Conservation (phyloP, 345 rosid species). For the Turritis glabra region DNA sequence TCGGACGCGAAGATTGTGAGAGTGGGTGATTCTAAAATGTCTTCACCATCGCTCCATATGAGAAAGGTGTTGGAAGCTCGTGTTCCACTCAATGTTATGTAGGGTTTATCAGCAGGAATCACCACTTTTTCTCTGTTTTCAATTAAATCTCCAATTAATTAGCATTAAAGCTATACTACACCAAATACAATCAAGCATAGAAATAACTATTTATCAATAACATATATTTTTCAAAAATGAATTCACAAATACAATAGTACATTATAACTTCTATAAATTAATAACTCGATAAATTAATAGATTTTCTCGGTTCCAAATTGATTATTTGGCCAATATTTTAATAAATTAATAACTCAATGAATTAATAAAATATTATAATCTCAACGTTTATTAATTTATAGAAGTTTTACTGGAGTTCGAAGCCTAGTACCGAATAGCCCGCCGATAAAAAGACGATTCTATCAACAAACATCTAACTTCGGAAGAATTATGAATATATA, state of each 20-base stretch:
- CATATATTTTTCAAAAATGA: not conserved
- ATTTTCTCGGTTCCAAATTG: too few relatives aligned
- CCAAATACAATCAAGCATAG: not conserved
- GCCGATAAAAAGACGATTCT: not conserved
- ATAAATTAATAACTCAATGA: too few relatives aligned
- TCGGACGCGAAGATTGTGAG: constrained; percentile 58
- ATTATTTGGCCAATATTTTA: too few relatives aligned
- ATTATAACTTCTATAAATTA: too few relatives aligned
- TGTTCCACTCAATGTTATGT: constrained; percentile 74
- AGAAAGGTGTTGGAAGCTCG: constrained; percentile 47
- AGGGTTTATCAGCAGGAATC: constrained; percentile 68
- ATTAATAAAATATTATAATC: too few relatives aligned
- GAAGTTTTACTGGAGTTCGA: too few relatives aligned
- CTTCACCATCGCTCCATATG: constrained; percentile 53
- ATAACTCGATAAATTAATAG: too few relatives aligned
- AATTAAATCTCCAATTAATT: not conserved
- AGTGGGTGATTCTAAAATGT: constrained; percentile 55
- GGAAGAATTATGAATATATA: not conserved
- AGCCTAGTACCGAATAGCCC: not conserved
- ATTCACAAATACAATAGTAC: not conserved
- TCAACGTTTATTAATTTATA: too few relatives aligned
- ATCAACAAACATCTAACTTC: not conserved
- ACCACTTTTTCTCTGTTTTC: constrained; percentile 54
- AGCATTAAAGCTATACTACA: not conserved
- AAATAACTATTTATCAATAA: not conserved